Conservation (phyloP, 768 basidiomycete genomes). For the Podaxis pistillaris region DNA sequence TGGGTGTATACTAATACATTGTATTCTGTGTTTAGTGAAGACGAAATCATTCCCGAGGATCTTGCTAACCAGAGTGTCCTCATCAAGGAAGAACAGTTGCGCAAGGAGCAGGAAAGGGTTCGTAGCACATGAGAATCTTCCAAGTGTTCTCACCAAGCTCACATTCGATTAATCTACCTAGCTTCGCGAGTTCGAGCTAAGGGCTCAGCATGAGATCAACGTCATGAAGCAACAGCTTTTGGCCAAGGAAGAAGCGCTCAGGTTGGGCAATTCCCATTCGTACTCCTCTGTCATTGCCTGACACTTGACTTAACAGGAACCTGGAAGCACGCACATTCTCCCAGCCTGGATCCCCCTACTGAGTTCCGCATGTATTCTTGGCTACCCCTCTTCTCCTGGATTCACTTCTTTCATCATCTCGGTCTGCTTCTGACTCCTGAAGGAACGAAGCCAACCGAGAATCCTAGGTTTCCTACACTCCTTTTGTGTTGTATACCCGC, state of each 20-base stretch:
- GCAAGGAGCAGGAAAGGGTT: constrained; percentile 84
- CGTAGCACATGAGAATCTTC: constrained; percentile 6
- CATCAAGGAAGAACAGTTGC: constrained; percentile 88
- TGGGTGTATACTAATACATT: background rate
- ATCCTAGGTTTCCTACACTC: background rate
- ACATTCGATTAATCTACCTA: constrained; percentile 23
- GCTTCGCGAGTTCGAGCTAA: constrained; percentile 84
- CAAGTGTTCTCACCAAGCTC: background rate
- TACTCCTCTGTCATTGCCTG: background rate
- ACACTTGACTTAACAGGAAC: constrained; percentile 5
- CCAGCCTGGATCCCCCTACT: constrained; percentile 11
- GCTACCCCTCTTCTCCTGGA: background rate
- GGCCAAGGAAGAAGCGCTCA: constrained; percentile 82
- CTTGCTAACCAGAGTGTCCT: constrained; percentile 82
- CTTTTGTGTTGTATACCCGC: constrained; percentile 10
- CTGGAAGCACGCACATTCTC: constrained; percentile 16
- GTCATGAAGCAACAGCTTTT: constrained; percentile 83
- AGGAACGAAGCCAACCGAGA: background rate
- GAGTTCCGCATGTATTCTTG: background rate
- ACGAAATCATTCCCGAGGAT: constrained; percentile 81
- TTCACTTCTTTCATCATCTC: background rate
- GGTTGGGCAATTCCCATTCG: constrained; percentile 34
- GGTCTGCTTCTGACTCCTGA: background rate
- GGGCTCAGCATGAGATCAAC: constrained; percentile 84
- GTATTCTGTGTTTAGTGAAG: constrained; percentile 39